phyloP scores from a whole-genome alignment of 2,329 filamentous ascomycete genomes.

The Aplosporella prunicola region DNA sequence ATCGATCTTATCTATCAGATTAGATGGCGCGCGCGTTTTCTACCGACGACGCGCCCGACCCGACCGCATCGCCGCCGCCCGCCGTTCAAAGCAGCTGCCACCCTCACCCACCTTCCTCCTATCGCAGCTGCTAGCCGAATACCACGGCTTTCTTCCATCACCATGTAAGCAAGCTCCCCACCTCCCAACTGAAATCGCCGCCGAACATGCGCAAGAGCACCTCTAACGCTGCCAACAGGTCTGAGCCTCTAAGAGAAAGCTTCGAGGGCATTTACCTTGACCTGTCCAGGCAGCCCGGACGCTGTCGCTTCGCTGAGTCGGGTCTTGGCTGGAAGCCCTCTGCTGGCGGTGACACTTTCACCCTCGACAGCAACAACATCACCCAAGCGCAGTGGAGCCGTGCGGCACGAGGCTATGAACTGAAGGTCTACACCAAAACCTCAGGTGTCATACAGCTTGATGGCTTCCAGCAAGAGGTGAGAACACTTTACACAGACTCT shows the following conservation, averaged over 20 bases:
- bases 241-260: constrained; percentile 55
- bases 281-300: constrained; percentile 82
- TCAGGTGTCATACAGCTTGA: constrained; percentile 87
- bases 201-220: too few relatives aligned
- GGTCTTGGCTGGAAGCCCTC: constrained; percentile 93
- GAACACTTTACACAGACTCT: constrained; percentile 9
- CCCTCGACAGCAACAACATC: constrained; percentile 79
- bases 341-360: constrained; percentile 83
- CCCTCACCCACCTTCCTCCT: too few relatives aligned
- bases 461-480: constrained; percentile 78
- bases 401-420: constrained; percentile 82
- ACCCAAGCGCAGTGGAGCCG: constrained; percentile 87
- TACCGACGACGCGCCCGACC: too few relatives aligned
- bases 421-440: constrained; percentile 80
- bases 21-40: too few relatives aligned
- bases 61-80: too few relatives aligned
- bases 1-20: too few relatives aligned
- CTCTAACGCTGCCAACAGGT: too few relatives aligned
- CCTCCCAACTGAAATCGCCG: too few relatives aligned
- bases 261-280: constrained; percentile 98
- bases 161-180: too few relatives aligned
- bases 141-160: too few relatives aligned
- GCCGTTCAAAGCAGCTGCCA: too few relatives aligned
- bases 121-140: too few relatives aligned
- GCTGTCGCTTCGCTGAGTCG: constrained; percentile 88